Evolutionary conservation across 768 basidiomycete genomes (phyloP).

Genomic region (Suillus spraguei): DNA sequence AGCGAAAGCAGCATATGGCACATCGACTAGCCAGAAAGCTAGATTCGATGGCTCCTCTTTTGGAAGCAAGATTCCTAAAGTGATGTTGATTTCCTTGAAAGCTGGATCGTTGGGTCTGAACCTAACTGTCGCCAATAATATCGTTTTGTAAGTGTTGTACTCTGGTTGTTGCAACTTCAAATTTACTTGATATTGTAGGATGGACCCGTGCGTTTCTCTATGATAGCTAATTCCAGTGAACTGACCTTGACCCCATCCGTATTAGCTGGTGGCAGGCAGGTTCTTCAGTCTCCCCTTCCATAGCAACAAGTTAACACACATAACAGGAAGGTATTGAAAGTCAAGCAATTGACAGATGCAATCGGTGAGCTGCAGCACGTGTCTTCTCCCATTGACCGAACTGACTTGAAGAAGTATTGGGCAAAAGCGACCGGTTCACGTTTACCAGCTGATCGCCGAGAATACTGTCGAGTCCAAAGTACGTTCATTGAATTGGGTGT

Average conservation of each 20-base stretch:
- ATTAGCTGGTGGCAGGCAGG: constrained; percentile 76
- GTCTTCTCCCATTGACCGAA: constrained; percentile 7
- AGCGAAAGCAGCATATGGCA: constrained; percentile 32
- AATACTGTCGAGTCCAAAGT: constrained; percentile 88
- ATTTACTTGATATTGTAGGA: constrained; percentile 42
- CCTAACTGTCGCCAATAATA: constrained; percentile 87
- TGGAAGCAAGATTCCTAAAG: constrained; percentile 57
- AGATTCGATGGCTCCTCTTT: constrained; percentile 25
- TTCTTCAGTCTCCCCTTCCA: constrained; percentile 10
- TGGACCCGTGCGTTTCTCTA: constrained; percentile 72
- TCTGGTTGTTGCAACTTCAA: constrained; percentile 1
- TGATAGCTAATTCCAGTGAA: constrained; percentile 4
- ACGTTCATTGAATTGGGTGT: constrained; percentile 8
- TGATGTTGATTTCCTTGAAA: constrained; percentile 89
- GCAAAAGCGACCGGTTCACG: constrained; percentile 80
- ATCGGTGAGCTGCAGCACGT: constrained; percentile 47
- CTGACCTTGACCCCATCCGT: constrained; percentile 10
- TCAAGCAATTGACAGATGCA: constrained; percentile 81
- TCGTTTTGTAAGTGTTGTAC: constrained; percentile 62
- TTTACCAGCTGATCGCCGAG: constrained; percentile 89
- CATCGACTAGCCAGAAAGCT: constrained; percentile 13
- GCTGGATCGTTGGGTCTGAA: constrained; percentile 87
- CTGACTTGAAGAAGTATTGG: constrained; percentile 54
- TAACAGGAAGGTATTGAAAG: constrained; percentile 78
- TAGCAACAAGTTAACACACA: constrained; percentile 15